Evolutionary conservation across 1,284 basidiomycete species (phyloP).

Genomic region (Coniophora puteana): DNA sequence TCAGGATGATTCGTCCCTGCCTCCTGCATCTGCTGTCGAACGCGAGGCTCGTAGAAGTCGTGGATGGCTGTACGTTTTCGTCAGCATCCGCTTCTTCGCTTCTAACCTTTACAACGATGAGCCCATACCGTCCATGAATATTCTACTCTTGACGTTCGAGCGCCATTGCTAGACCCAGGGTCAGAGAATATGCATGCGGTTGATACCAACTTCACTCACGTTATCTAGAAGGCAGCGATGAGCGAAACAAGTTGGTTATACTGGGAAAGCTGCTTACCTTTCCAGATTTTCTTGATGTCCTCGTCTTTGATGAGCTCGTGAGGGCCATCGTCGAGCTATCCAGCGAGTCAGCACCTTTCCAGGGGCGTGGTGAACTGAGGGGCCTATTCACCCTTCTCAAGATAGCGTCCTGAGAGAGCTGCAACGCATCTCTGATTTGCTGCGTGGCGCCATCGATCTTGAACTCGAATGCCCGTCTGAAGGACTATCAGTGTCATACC

Average conservation of each 20-base stretch:
- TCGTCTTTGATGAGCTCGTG: conserved; percentile 29
- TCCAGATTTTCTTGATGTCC: conserved; percentile 27
- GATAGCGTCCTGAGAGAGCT: conserved; percentile 20
- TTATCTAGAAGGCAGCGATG: no score
- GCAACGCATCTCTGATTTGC: conserved; percentile 20
- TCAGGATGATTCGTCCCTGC: conserved; percentile 20
- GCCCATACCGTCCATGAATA: conserved; percentile 24
- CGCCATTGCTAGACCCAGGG: conserved; percentile 20
- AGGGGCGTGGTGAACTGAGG: not conserved
- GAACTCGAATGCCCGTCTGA: conserved; percentile 18
- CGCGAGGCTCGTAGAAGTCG: conserved; percentile 22
- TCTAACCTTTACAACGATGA: not conserved
- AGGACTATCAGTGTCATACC: no score
- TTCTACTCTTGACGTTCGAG: conserved; percentile 24
- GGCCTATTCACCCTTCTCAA: conserved; percentile 17
- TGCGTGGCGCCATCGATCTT: conserved; percentile 17
- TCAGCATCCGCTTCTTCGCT: no score
- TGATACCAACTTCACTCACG: no score
- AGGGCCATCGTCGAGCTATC: conserved; percentile 28
- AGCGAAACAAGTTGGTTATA: not conserved
- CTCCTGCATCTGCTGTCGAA: conserved; percentile 12
- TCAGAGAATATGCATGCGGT: not conserved
- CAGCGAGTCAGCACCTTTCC: not conserved
- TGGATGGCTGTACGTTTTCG: conserved; percentile 20
- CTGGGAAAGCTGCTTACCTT: conserved; percentile 17